A percentile compares a stretch with the other conserved stretches of the same genome.
Conservation (phyloP, 2,329 filamentous ascomycete species). For the Biscogniauxia mediterranea region DNA sequence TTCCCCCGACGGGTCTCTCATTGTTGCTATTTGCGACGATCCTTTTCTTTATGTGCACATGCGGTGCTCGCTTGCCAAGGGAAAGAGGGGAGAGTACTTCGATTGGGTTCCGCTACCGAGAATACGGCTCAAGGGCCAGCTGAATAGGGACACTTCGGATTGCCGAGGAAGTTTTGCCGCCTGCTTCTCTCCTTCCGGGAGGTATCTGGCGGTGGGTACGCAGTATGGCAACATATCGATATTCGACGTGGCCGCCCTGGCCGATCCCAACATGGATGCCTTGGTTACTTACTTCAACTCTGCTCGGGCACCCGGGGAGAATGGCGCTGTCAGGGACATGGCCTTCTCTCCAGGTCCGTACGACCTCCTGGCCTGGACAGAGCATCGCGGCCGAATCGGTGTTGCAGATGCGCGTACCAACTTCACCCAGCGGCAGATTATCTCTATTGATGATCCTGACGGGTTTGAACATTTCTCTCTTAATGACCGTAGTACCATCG, state of each 20-base stretch:
- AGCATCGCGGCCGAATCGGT: slow-evolving; percentile 76
- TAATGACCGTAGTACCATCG: slow-evolving; percentile 54
- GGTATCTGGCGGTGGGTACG: slow-evolving; percentile 72
- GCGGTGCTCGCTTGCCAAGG: slow-evolving; percentile 40
- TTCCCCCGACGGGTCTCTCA: slow-evolving; percentile 78
- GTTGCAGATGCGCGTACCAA: slow-evolving; percentile 70
- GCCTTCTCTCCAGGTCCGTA: slow-evolving; percentile 86
- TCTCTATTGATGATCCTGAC: slow-evolving; percentile 60
- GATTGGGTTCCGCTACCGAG: slow-evolving; percentile 52
- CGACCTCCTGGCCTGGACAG: slow-evolving; percentile 91
- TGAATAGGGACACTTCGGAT: slow-evolving; percentile 51
- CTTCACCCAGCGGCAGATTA: slow-evolving; percentile 65
- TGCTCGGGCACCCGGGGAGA: slow-evolving; percentile 66
- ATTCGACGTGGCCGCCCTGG: slow-evolving; percentile 58
- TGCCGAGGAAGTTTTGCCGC: slow-evolving; percentile 72
- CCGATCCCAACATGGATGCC: slow-evolving; percentile 49
- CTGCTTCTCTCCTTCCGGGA: slow-evolving; percentile 71
- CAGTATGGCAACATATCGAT: slow-evolving; percentile 79
- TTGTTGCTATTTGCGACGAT: slow-evolving; percentile 85
- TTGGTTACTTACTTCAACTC: slow-evolving; percentile 76
- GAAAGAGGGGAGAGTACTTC: slow-evolving; percentile 34
- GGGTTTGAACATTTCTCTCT: slow-evolving; percentile 57
- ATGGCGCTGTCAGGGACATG: slow-evolving; percentile 86
- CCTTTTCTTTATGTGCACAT: slow-evolving; percentile 82
- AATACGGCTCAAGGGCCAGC: slow-evolving; percentile 59